These are phyloP conservation scores for Leucocoprinus leucothites DNA, from an alignment of 768 basidiomycete genomes.

Conservation along the genomic window DNA sequence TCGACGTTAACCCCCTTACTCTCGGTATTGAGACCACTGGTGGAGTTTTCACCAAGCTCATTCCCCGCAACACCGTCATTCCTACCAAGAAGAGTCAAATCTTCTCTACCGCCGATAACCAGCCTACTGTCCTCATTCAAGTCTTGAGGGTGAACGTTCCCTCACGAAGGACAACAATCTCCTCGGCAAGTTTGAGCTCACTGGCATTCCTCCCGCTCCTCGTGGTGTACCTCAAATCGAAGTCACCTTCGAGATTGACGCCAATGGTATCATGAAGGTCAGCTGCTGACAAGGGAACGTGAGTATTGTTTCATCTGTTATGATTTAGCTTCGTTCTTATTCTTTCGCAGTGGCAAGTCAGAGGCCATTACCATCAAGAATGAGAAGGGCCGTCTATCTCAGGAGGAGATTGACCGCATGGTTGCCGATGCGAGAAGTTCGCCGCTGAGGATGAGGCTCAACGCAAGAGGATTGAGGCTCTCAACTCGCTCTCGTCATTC, in stretches of 20 bases:
- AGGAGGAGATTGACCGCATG: constrained; percentile 95
- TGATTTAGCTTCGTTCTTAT: background rate
- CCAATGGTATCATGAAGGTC: constrained; percentile 96
- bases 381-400: constrained; percentile 88
- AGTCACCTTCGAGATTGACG: constrained; percentile 94
- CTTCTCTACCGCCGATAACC: constrained; percentile 87
- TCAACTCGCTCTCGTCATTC: constrained; percentile 77
- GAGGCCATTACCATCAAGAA: constrained; percentile 93
- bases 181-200: constrained; percentile 95
- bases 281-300: constrained; percentile 94
- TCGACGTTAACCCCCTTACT: constrained; percentile 95
- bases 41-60: constrained; percentile 97
- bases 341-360: constrained; percentile 65
- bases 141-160: constrained; percentile 97
- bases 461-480: constrained; percentile 81
- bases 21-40: constrained; percentile 99
- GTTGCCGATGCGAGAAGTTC: constrained; percentile 89
- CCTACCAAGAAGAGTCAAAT: constrained; percentile 97
- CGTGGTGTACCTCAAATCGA: constrained; percentile 98
- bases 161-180: constrained; percentile 99
- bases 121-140: constrained; percentile 95
- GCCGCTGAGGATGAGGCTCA: constrained; percentile 76
- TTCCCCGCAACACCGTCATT: constrained; percentile 96
- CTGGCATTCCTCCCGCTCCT: constrained; percentile 89
- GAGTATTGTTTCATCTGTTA: constrained; percentile 31